These are phyloP conservation scores for Peronospora farinosa DNA, from an alignment of 352 stramenopile species.

Conservation along the genomic window DNA sequence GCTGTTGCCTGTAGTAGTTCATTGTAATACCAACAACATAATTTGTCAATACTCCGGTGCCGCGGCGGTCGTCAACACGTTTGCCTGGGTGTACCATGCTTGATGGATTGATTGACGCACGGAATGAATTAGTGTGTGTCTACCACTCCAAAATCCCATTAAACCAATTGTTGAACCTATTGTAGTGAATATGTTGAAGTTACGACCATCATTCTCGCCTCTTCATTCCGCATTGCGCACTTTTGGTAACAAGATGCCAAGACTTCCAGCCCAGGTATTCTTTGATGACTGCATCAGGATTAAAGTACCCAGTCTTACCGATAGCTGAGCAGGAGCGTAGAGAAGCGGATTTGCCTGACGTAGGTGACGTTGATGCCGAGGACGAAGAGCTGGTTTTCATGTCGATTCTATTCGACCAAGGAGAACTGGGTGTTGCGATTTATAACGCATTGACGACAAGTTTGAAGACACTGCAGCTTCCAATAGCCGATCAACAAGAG, in stretches of 20 bases:
- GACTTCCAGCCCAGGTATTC: conserved; percentile 11
- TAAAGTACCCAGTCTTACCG: conserved; percentile 1
- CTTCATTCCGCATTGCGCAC: conserved; percentile 12
- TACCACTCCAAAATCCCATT: conserved; percentile 15
- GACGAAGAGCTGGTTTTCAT: conserved; percentile 65
- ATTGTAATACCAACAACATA: not conserved
- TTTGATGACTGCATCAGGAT: not conserved
- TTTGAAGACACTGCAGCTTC: conserved; percentile 56
- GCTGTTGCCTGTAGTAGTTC: conserved; percentile 42
- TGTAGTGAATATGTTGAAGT: conserved; percentile 23
- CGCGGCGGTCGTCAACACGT: not conserved
- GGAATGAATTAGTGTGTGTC: conserved; percentile 14
- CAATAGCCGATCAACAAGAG: conserved; percentile 33
- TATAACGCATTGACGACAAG: conserved; percentile 64
- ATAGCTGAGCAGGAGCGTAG: conserved; percentile 8
- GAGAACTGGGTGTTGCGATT: conserved; percentile 61
- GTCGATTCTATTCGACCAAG: conserved; percentile 61
- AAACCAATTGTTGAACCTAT: conserved; percentile 23
- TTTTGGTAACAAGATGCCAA: conserved; percentile 10
- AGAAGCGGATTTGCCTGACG: conserved; percentile 10
- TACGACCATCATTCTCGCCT: conserved; percentile 16
- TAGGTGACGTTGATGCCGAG: conserved; percentile 24
- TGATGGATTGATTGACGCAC: too few species aligned
- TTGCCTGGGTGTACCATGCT: conserved; percentile 4
- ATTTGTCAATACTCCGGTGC: not conserved